Evolutionary conservation across 1,139 yeast genomes (phyloP).

Genomic region (Candida sp.): DNA sequence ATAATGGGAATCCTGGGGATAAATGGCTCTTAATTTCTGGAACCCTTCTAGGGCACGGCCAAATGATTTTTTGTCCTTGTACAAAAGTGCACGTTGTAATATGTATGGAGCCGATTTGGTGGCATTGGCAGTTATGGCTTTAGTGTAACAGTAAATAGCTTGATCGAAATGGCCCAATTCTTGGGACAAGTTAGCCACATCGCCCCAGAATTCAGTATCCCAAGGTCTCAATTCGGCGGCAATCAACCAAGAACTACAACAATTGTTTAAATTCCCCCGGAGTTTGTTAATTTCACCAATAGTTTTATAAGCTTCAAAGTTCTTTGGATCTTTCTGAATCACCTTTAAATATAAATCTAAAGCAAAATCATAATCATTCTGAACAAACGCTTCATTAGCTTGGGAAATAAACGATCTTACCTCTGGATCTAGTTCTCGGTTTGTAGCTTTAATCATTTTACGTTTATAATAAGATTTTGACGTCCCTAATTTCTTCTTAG

Average conservation of each 20-base stretch:
- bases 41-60: constrained; percentile 77
- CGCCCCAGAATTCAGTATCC: constrained; percentile 81
- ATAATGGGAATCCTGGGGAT: constrained; percentile 62
- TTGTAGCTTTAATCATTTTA: constrained; percentile 33
- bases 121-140: constrained; percentile 61
- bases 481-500: constrained; percentile 37
- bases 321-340: constrained; percentile 70
- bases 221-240: constrained; percentile 82
- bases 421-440: constrained; percentile 64
- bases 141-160: constrained; percentile 78
- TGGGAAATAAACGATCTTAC: constrained; percentile 60
- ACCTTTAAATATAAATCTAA: constrained; percentile 67
- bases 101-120: constrained; percentile 52
- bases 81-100: constrained; percentile 61
- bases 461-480: constrained; percentile 28
- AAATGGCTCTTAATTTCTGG: constrained; percentile 54
- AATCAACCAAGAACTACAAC: constrained; percentile 77
- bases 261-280: constrained; percentile 63
- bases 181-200: constrained; percentile 72
- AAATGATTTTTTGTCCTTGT: constrained; percentile 59
- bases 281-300: constrained; percentile 80
- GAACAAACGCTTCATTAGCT: constrained; percentile 80
- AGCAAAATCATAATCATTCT: constrained; percentile 64
- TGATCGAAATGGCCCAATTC: constrained; percentile 74
- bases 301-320: constrained; percentile 80